A percentile compares a stretch with the other conserved stretches of the same genome.
phyloP scores from a whole-genome alignment of 1,284 basidiomycete genomes.

The Tilletia indica region DNA sequence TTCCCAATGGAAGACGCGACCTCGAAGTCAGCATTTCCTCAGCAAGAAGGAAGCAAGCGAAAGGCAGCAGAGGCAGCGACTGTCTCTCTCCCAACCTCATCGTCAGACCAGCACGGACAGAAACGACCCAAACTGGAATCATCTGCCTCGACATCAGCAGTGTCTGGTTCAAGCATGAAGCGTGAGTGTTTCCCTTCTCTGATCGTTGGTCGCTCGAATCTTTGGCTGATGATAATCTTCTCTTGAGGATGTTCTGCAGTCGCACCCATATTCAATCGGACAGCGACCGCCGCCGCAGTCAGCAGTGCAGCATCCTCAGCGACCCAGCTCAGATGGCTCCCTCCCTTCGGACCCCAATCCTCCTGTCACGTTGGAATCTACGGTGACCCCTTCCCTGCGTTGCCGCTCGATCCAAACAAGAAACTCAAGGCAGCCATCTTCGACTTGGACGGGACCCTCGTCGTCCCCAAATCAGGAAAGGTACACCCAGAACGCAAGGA shows the following conservation, averaged over 20 bases:
- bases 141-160: not conserved
- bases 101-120: not conserved
- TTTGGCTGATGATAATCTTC: not conserved
- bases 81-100: too few relatives aligned
- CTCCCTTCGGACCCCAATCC: not conserved
- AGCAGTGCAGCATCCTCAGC: not conserved
- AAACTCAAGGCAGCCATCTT: conserved; percentile 36
- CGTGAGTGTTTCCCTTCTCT: not conserved
- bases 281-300: not conserved
- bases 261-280: conserved; percentile 10
- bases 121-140: conserved; percentile 4
- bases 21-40: too few relatives aligned
- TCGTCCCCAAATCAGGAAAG: conserved; percentile 35
- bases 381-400: not conserved
- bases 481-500: conserved; percentile 32
- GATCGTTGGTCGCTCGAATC: not conserved
- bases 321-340: conserved; percentile 10
- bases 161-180: conserved; percentile 3
- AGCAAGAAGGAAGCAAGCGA: too few relatives aligned
- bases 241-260: not conserved
- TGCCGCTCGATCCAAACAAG: not conserved
- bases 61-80: too few relatives aligned
- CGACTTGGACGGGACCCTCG: conserved; percentile 45
- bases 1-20: too few relatives aligned
- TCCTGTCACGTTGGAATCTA: conserved; percentile 14